Evolutionary conservation across 148 eudicot species (phyloP).

Genomic region (Arbutus unedo): DNA sequence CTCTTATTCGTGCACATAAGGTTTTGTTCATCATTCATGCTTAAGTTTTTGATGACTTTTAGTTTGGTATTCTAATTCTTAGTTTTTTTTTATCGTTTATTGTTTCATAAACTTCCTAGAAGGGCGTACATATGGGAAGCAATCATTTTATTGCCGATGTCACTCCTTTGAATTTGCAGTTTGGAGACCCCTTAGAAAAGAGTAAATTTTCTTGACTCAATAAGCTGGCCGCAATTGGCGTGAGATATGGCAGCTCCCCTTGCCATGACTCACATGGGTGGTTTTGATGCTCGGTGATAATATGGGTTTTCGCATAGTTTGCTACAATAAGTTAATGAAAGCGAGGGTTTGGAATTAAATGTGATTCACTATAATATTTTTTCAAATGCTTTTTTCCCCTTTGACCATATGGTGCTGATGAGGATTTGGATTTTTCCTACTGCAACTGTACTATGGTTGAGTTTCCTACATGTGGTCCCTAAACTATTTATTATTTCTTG

Average conservation of each 20-base stretch:
- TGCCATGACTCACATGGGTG: neutral
- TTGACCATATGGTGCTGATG: conserved; percentile 10
- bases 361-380: neutral
- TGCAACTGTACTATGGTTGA: neutral
- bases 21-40: neutral
- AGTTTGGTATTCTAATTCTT: neutral
- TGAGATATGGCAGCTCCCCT: neutral
- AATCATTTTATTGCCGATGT: neutral
- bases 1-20: too few species aligned
- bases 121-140: neutral
- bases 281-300: neutral
- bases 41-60: neutral
- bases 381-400: neutral
- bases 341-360: neutral
- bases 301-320: neutral
- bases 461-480: neutral
- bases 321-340: neutral
- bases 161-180: neutral
- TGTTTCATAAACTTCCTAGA: neutral
- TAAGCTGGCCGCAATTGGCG: too few species aligned
- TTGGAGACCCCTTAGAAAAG: neutral
- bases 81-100: neutral
- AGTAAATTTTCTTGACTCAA: neutral
- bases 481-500: neutral
- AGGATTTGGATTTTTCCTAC: neutral